Conservation (phyloP, 805 yeast genomes). For the Kodamaea lidongshanica region DNA sequence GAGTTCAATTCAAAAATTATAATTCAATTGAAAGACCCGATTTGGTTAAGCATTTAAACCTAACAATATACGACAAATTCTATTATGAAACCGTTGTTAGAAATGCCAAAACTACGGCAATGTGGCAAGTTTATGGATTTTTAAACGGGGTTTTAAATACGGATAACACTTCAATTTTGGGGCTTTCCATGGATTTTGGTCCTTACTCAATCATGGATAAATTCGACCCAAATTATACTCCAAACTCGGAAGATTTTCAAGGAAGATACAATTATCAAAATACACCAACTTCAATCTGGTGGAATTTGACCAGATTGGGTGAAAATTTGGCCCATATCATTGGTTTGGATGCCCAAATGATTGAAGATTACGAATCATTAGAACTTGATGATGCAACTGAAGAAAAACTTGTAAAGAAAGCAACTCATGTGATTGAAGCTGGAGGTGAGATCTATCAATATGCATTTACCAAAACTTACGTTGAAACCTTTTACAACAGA, state of each 20-base stretch:
- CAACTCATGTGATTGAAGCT: slow-evolving; percentile 55
- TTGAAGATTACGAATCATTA: slow-evolving; percentile 37
- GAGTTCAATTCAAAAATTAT: slow-evolving; percentile 25
- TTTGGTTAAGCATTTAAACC: slow-evolving; percentile 18
- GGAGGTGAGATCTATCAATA: slow-evolving; percentile 63
- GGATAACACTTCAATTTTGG: slow-evolving; percentile 86
- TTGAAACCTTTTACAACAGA: slow-evolving; percentile 52
- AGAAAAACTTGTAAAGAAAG: slow-evolving; percentile 49
- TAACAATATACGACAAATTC: slow-evolving; percentile 62
- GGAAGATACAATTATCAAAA: slow-evolving; percentile 74
- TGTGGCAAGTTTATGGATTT: slow-evolving; percentile 90
- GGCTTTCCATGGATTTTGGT: slow-evolving; percentile 87
- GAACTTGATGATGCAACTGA: slow-evolving; percentile 47
- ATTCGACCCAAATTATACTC: slow-evolving; percentile 75
- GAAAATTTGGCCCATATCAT: slow-evolving; percentile 77
- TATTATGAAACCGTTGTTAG: slow-evolving; percentile 64
- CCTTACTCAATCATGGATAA: slow-evolving; percentile 89
- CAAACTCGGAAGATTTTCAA: slow-evolving; percentile 80
- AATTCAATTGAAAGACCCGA: slow-evolving; percentile 17
- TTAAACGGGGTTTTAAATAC: slow-evolving; percentile 92
- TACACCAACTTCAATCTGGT: slow-evolving; percentile 84
- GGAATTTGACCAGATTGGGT: slow-evolving; percentile 82
- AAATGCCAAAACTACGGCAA: slow-evolving; percentile 72
- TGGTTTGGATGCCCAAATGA: slow-evolving; percentile 58
- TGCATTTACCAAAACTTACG: slow-evolving; percentile 54